Evolutionary conservation across 2,329 filamentous ascomycete species (phyloP), one percentile per base, ranked within the genome.

Genomic region (Calonectria pauciramosa): DNA sequence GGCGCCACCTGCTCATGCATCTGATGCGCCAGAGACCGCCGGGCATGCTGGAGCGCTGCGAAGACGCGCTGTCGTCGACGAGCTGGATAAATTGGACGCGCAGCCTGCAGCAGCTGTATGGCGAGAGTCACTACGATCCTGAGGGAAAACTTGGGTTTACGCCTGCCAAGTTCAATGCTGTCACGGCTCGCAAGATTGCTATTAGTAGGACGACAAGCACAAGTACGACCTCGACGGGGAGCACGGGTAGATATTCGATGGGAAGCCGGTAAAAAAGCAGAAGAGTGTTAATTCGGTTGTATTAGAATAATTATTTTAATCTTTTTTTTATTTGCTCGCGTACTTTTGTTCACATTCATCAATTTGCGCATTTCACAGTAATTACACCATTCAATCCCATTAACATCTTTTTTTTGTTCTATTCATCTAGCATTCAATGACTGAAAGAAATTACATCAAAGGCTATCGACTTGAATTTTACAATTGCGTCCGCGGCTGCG

Each of bases 61-160:
- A 41, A 4, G 47, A 73, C 0, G 60, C 51, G 1, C 28, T 76
- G 14, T 49, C 69, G 2, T 47, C 63, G 23, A 70, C 54, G 41
- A 28, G 56, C 16, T 76, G 75, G 75, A 30, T 56, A 3, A 70
- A 70, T 14, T 76, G 75, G 75, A 36, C 41, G 13, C 54, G 54
- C 26, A 51, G 72, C 34, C 28, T 76, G 28, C 32, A 71, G 51
- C 67, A 38, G 47, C 52, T 76, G 18, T 76, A 72, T 26, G 69
- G 63, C 4, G 66, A 67, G 0, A 34, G 44, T 14, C 75, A 76
- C 20, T 70, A 65, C 20, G 75, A 76, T 38, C 75, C 75, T 3
- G 56, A 70, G 1, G 75, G 72, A 3, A 60, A 60, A 10, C 72
- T 76, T 11, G 75, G 75, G n/a, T 75, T 76, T 59, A 76, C 75